Conservation (phyloP, 352 stramenopile species). For the Lagenidium giganteum region DNA sequence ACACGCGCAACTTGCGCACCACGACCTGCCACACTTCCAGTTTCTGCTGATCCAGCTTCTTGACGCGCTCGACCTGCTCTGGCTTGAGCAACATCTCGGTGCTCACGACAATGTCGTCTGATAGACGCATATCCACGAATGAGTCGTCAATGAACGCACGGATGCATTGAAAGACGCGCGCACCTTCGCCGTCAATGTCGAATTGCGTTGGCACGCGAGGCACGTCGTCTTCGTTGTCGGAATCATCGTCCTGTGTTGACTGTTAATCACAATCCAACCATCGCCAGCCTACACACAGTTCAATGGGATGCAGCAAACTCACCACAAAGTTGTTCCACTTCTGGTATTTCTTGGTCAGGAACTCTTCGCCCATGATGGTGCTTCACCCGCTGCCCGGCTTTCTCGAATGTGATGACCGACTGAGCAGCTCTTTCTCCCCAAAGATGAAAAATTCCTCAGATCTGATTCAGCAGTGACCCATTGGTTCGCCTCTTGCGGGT, state of each 20-base stretch:
- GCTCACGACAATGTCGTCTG: slow-evolving; percentile 77
- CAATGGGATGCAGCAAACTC: neutral
- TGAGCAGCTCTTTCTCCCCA: no score
- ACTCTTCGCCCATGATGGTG: slow-evolving; percentile 52
- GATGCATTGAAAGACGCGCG: neutral
- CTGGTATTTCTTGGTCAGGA: slow-evolving; percentile 85
- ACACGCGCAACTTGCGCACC: slow-evolving; percentile 82
- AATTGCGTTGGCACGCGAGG: slow-evolving; percentile 74
- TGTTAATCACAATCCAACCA: neutral
- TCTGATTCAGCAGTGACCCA: no score
- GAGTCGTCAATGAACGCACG: neutral
- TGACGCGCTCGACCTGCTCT: slow-evolving; percentile 60
- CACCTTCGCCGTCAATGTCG: slow-evolving; percentile 75
- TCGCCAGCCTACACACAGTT: neutral
- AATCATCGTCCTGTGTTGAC: slow-evolving; percentile 31
- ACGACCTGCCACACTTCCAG: slow-evolving; percentile 87
- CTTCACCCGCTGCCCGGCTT: neutral
- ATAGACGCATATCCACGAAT: neutral
- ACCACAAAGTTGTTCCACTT: slow-evolving; percentile 88
- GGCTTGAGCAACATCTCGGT: slow-evolving; percentile 59
- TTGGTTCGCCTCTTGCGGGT: no score
- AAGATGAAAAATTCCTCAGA: no score
- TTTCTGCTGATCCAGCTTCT: slow-evolving; percentile 69
- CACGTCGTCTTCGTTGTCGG: slow-evolving; percentile 53
- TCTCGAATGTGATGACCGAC: no score